These are phyloP conservation scores for Colletotrichum gigasporum DNA, from an alignment of 2,329 filamentous ascomycete genomes.

Conservation along the genomic window DNA sequence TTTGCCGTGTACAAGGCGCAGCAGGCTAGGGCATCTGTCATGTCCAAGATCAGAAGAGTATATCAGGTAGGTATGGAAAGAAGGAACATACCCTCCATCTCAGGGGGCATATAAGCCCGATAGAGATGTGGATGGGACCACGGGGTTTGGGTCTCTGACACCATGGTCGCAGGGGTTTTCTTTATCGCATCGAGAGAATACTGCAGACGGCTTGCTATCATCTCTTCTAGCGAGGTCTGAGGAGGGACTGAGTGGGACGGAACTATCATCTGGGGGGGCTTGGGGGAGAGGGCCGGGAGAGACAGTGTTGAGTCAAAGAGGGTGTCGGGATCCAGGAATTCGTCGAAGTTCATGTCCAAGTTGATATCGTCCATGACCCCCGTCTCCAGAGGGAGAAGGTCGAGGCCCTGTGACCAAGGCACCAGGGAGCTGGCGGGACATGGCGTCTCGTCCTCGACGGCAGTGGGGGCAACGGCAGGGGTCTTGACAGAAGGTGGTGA, in stretches of 20 bases:
- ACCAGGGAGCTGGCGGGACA: background rate
- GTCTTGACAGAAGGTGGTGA: background rate
- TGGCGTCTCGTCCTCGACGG: background rate
- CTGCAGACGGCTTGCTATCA: conserved; percentile 44
- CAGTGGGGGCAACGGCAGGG: background rate
- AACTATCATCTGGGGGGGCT: conserved; percentile 5
- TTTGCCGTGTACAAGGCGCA: conserved; percentile 63
- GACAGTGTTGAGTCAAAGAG: conserved; percentile 19
- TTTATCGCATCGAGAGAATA: conserved; percentile 62
- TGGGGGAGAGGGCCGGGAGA: conserved; percentile 34
- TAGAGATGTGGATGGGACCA: conserved; percentile 65
- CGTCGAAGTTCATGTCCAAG: conserved; percentile 7
- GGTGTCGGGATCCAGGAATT: conserved; percentile 1
- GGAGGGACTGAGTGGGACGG: background rate
- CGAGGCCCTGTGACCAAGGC: background rate
- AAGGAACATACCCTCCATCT: conserved; percentile 54
- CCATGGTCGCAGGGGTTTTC: conserved; percentile 57
- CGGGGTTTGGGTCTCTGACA: conserved; percentile 57
- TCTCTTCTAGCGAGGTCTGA: conserved; percentile 35
- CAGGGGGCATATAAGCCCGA: conserved; percentile 58
- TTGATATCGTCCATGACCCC: background rate
- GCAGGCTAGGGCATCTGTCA: conserved; percentile 58
- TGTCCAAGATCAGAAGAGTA: background rate
- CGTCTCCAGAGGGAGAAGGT: background rate
- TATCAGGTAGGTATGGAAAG: background rate